Conservation (phyloP, 257 asterid species). For the Avicennia marina region DNA sequence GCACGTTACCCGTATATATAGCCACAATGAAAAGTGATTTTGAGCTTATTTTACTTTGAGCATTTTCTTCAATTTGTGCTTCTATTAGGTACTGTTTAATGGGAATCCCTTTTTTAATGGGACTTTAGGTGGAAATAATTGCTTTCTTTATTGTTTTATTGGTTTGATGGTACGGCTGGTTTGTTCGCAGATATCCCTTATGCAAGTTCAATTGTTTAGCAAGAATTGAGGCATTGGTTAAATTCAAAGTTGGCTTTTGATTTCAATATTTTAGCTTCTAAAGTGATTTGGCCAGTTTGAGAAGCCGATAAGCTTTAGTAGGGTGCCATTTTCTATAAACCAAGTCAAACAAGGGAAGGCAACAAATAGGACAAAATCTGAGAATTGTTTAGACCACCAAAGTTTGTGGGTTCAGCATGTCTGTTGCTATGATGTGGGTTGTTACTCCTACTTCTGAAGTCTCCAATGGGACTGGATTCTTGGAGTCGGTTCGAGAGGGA, state of each 20-base stretch:
- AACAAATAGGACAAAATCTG: slow-evolving; percentile 21
- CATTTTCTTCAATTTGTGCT: slow-evolving; percentile 18
- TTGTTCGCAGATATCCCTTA: slow-evolving; percentile 39
- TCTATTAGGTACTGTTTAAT: slow-evolving; percentile 20
- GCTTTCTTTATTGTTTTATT: slow-evolving; percentile 5
- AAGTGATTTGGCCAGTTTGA: slow-evolving; percentile 23
- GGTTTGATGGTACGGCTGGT: slow-evolving; percentile 17
- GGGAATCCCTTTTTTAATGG: slow-evolving; percentile 8
- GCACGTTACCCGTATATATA: slow-evolving; percentile 10
- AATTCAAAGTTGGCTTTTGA: slow-evolving; percentile 12
- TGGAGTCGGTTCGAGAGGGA: slow-evolving; percentile 52
- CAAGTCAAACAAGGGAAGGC: slow-evolving; percentile 18
- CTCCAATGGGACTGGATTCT: slow-evolving; percentile 43
- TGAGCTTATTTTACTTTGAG: slow-evolving; percentile 22
- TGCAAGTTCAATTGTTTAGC: slow-evolving; percentile 31
- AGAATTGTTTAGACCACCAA: slow-evolving; percentile 17
- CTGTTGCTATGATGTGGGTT: slow-evolving; percentile 70
- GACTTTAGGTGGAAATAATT: background rate
- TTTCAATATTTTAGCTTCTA: slow-evolving; percentile 14
- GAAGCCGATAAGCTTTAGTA: slow-evolving; percentile 23
- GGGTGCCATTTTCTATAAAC: slow-evolving; percentile 16
- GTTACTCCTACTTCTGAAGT: slow-evolving; percentile 61
- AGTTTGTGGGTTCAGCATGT: slow-evolving; percentile 44
- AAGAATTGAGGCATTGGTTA: slow-evolving; percentile 22
- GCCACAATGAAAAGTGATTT: slow-evolving; percentile 8